phyloP scores from a whole-genome alignment of 1,139 yeast genomes.

The Saccharomycopsis hybrid region DNA sequence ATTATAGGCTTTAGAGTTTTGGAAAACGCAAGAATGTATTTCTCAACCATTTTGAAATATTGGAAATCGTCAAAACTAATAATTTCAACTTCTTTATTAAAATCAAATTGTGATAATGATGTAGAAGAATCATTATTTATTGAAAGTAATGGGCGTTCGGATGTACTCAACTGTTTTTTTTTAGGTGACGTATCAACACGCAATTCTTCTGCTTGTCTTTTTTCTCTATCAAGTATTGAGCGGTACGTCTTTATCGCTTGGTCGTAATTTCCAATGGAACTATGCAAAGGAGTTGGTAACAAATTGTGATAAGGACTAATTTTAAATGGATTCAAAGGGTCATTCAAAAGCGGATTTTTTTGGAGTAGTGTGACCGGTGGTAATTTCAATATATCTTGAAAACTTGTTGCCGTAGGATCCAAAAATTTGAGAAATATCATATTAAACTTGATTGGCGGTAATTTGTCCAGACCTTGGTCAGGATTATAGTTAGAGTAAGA shows the following conservation, averaged over 20 bases:
- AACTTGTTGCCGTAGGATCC: slow-evolving; percentile 18
- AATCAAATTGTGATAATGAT: neutral
- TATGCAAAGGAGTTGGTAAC: slow-evolving; percentile 16
- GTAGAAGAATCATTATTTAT: neutral
- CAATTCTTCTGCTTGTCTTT: slow-evolving; percentile 13
- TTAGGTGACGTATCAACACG: neutral
- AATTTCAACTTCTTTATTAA: neutral
- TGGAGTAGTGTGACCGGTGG: slow-evolving; percentile 17
- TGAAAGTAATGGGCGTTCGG: neutral
- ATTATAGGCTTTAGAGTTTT: slow-evolving; percentile 15
- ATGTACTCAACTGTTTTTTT: neutral
- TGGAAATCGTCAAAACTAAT: slow-evolving; percentile 15
- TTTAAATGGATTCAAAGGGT: slow-evolving; percentile 20
- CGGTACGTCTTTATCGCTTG: slow-evolving; percentile 14
- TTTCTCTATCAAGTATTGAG: slow-evolving; percentile 9
- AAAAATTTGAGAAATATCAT: slow-evolving; percentile 19
- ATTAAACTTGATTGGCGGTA: slow-evolving; percentile 22
- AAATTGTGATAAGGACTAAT: slow-evolving; percentile 20
- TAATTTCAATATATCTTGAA: slow-evolving; percentile 12
- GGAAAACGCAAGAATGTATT: slow-evolving; percentile 9
- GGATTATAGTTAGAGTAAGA: slow-evolving; percentile 38
- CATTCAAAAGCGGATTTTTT: slow-evolving; percentile 16
- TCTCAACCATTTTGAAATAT: slow-evolving; percentile 14
- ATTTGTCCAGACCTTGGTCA: slow-evolving; percentile 23
- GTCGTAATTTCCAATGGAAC: slow-evolving; percentile 17